A percentile compares a stretch with the other conserved stretches of the same genome.
Conservation (phyloP, 768 basidiomycete species). For the Serpula lacrymans region DNA sequence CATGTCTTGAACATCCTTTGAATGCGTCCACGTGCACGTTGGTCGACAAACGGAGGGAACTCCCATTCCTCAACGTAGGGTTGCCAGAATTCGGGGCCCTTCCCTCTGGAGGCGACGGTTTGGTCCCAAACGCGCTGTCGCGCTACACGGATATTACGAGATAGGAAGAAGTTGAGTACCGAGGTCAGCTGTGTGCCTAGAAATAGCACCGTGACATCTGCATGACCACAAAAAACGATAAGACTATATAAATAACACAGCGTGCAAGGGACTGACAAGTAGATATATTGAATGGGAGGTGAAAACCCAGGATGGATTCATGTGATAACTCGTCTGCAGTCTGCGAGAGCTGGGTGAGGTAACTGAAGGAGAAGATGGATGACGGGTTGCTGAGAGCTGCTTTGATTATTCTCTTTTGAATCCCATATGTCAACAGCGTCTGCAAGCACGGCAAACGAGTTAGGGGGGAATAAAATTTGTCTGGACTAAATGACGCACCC, state of each 20-base stretch:
- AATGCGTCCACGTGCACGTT: conserved; percentile 19
- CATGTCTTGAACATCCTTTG: conserved; percentile 12
- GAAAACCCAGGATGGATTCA: conserved; percentile 63
- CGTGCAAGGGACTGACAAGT: conserved; percentile 50
- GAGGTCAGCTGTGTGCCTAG: conserved; percentile 69
- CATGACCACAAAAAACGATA: no score
- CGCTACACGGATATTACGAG: conserved; percentile 78
- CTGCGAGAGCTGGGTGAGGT: conserved; percentile 21
- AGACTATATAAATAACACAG: not conserved
- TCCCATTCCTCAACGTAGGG: conserved; percentile 84
- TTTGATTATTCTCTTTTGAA: conserved; percentile 67
- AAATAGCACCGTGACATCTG: conserved; percentile 75
- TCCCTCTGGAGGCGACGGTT: conserved; percentile 80
- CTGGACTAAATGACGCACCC: conserved; percentile 46
- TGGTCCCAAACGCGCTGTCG: conserved; percentile 76
- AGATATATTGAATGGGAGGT: conserved; percentile 61
- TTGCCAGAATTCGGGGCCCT: conserved; percentile 80
- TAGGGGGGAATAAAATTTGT: not conserved
- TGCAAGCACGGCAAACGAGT: conserved; percentile 23
- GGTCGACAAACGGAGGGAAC: conserved; percentile 44
- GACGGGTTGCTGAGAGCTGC: conserved; percentile 20
- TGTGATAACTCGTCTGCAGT: conserved; percentile 28
- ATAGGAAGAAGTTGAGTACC: conserved; percentile 81
- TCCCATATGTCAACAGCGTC: conserved; percentile 64
- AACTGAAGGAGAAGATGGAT: conserved; percentile 23